Conservation (phyloP, 805 yeast genomes). For the Phaffomyces thermotolerans region DNA sequence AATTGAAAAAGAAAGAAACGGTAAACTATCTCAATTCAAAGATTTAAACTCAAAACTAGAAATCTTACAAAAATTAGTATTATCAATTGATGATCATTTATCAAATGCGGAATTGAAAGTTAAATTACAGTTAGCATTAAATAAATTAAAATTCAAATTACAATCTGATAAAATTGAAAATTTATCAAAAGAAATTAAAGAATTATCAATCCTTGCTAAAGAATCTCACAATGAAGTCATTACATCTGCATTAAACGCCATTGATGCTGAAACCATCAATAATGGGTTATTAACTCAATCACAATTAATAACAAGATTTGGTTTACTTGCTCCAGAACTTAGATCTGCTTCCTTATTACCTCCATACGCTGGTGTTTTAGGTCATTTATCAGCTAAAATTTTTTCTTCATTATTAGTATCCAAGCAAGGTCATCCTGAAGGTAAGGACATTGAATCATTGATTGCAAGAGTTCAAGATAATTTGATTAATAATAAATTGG, state of each 20-base stretch:
- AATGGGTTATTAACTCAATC: conserved; percentile 47
- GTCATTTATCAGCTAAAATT: conserved; percentile 74
- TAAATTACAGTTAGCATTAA: conserved; percentile 37
- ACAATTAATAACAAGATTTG: conserved; percentile 32
- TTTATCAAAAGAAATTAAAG: conserved; percentile 17
- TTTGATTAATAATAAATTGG: conserved; percentile 68
- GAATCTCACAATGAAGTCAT: conserved; percentile 41
- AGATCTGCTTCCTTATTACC: conserved; percentile 86
- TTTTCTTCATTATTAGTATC: conserved; percentile 71
- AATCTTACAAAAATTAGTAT: conserved; percentile 48
- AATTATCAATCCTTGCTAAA: conserved; percentile 27
- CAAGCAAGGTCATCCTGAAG: conserved; percentile 72
- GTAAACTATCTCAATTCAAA: conserved; percentile 64
- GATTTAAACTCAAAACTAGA: conserved; percentile 49
- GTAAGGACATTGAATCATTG: conserved; percentile 82
- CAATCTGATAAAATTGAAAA: conserved; percentile 32
- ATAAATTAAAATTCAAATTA: conserved; percentile 35
- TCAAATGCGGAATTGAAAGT: conserved; percentile 33
- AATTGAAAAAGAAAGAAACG: conserved; percentile 69
- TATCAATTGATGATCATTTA: conserved; percentile 31
- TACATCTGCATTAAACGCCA: conserved; percentile 37
- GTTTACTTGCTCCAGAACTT: conserved; percentile 73
- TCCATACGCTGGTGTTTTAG: conserved; percentile 91
- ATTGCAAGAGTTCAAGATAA: conserved; percentile 79
- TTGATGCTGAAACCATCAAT: conserved; percentile 38